Conservation (phyloP, 345 rosid species). For the Gossypioides kirkii region DNA sequence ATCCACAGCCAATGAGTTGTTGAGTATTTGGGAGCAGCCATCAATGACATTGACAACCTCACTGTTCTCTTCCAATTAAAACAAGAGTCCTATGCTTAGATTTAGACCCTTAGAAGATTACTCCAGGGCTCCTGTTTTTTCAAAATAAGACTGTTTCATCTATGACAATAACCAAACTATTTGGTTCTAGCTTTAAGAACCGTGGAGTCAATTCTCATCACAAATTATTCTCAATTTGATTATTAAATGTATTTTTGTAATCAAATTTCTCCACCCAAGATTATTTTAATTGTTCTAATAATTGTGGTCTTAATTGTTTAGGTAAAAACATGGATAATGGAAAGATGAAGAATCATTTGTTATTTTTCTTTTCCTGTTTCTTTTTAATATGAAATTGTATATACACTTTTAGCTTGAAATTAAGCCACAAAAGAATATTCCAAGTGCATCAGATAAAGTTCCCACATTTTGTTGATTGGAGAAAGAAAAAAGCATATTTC, state of each 20-base stretch:
- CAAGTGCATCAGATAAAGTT: neutral
- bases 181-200: neutral
- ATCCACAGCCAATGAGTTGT: too few species aligned
- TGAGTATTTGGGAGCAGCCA: slow-evolving; percentile 1
- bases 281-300: too few species aligned
- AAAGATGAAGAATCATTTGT: neutral
- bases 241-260: neutral
- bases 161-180: too few species aligned
- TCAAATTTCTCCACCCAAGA: neutral
- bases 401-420: too few species aligned
- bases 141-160: neutral
- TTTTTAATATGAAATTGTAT: too few species aligned
- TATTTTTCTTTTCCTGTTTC: too few species aligned
- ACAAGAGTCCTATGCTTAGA: too few species aligned
- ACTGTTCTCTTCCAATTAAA: neutral
- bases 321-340: neutral
- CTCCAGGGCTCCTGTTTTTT: too few species aligned
- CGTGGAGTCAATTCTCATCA: neutral
- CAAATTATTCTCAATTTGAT: neutral
- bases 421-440: too few species aligned
- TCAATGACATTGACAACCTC: neutral
- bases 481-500: neutral
- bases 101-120: neutral
- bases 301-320: neutral
- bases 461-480: too few species aligned